A percentile compares a stretch with the other conserved stretches of the same genome.
These are phyloP conservation scores for Globisporangium emineosum DNA, from an alignment of 352 stramenopile species.

Conservation along the genomic window DNA sequence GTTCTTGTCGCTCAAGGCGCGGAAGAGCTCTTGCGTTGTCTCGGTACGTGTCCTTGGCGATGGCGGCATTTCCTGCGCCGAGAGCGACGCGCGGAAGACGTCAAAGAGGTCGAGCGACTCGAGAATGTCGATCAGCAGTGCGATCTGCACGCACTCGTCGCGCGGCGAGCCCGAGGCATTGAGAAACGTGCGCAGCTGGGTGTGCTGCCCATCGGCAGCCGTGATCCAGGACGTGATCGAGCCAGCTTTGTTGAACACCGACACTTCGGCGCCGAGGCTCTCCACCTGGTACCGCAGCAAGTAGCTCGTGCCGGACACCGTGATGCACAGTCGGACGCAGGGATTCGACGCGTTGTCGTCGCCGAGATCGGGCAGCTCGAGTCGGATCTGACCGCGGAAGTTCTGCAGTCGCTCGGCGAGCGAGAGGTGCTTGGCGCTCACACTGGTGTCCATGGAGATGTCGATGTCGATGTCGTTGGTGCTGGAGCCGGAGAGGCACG, in stretches of 20 bases:
- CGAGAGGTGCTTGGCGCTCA: conserved; percentile 22
- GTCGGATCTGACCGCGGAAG: conserved; percentile 38
- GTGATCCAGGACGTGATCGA: conserved; percentile 52
- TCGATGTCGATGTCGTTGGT: background rate
- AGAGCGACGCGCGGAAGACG: conserved; percentile 28
- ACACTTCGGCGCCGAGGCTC: conserved; percentile 37
- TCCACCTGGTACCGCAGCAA: conserved; percentile 44
- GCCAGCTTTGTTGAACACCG: conserved; percentile 35
- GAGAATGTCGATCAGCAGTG: conserved; percentile 36
- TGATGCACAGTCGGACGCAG: conserved; percentile 31
- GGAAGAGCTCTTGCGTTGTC: conserved; percentile 1
- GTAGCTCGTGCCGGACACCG: conserved; percentile 30
- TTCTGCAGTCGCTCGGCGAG: conserved; percentile 41
- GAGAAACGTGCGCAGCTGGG: conserved; percentile 40
- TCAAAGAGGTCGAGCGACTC: conserved; percentile 50
- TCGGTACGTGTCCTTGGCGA: background rate
- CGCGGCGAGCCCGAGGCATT: conserved; percentile 1
- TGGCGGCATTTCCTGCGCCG: conserved; percentile 11
- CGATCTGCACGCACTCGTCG: conserved; percentile 27
- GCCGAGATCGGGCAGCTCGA: conserved; percentile 27
- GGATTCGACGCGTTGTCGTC: background rate
- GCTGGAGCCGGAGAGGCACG: background rate
- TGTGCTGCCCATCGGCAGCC: conserved; percentile 23
- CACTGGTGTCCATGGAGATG: background rate
- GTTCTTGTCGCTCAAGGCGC: conserved; percentile 34